Percentiles rank a stretch among this genome's conserved stretches.
Conservation (phyloP, 1,284 basidiomycete genomes). For the Leccinum griseonigrum region DNA sequence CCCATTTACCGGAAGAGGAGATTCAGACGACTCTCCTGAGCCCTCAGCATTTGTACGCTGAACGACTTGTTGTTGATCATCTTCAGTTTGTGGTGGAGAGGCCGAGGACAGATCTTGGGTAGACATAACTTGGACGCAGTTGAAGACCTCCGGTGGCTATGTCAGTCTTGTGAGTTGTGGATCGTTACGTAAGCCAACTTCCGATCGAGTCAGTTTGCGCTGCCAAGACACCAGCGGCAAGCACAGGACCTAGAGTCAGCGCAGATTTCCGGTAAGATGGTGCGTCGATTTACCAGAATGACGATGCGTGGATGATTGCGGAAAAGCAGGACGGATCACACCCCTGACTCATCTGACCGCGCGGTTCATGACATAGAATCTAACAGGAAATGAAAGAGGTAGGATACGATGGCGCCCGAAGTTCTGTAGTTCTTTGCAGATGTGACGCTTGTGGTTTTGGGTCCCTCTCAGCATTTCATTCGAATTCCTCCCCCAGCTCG, state of each 20-base stretch:
- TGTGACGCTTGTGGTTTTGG: too few species aligned
- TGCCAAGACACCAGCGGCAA: too few species aligned
- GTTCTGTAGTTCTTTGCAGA: too few species aligned
- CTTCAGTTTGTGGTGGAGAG: constrained; percentile 3
- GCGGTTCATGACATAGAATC: background rate
- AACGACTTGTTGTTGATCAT: background rate
- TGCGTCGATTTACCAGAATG: background rate
- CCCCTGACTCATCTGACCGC: background rate
- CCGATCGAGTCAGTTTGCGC: too few species aligned
- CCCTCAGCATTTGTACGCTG: background rate
- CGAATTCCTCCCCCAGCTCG: too few species aligned
- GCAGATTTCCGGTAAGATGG: too few species aligned
- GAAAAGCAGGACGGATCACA: background rate
- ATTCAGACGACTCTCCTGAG: constrained; percentile 4
- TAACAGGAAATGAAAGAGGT: too few species aligned
- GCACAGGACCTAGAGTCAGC: too few species aligned
- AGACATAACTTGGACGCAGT: constrained; percentile 10
- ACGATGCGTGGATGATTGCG: background rate
- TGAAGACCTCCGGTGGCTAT: background rate
- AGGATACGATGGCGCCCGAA: too few species aligned
- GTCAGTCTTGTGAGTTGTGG: background rate
- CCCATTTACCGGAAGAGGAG: constrained; percentile 6
- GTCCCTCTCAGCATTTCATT: too few species aligned
- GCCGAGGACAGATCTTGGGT: constrained; percentile 2
- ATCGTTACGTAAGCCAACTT: background rate